phyloP scores from a whole-genome alignment of 495 filamentous ascomycete species.

The Xylaria bambusicola region DNA sequence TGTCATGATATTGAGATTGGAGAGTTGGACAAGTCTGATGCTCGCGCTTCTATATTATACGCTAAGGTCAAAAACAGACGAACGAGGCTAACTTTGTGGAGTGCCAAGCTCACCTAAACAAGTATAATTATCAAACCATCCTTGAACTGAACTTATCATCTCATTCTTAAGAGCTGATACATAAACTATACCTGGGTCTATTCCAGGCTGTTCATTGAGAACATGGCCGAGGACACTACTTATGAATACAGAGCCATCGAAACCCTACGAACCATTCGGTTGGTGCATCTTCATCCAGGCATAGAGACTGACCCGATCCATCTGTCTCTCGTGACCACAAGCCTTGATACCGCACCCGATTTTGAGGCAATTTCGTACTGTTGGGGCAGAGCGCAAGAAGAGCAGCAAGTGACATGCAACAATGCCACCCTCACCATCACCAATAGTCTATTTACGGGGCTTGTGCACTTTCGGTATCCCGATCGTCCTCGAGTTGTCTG shows the following conservation, averaged over 20 bases:
- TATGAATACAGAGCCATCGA: slow-evolving; percentile 5
- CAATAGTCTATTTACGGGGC: slow-evolving; percentile 30
- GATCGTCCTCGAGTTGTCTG: slow-evolving; percentile 30
- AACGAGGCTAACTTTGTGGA: no score
- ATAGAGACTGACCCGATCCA: slow-evolving; percentile 15
- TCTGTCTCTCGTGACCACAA: slow-evolving; percentile 14
- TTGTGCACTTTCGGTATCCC: slow-evolving; percentile 29
- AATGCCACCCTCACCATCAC: slow-evolving; percentile 24
- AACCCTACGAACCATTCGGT: slow-evolving; percentile 10
- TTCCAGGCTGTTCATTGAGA: no score
- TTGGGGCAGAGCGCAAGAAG: slow-evolving; percentile 33
- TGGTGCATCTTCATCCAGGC: slow-evolving; percentile 25
- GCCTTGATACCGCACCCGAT: slow-evolving; percentile 14
- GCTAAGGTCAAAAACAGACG: no score
- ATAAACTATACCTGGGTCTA: no score
- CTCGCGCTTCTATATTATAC: no score
- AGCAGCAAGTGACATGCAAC: slow-evolving; percentile 26
- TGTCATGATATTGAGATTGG: no score
- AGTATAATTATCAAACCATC: no score
- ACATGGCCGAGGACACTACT: background rate
- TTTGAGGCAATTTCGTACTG: slow-evolving; percentile 44
- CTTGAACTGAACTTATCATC: no score
- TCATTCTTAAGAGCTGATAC: no score
- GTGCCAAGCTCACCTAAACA: no score
- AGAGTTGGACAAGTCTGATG: no score